Evolutionary conservation across 257 asterid genomes (phyloP).

Genomic region (Solanum chmielewskii): DNA sequence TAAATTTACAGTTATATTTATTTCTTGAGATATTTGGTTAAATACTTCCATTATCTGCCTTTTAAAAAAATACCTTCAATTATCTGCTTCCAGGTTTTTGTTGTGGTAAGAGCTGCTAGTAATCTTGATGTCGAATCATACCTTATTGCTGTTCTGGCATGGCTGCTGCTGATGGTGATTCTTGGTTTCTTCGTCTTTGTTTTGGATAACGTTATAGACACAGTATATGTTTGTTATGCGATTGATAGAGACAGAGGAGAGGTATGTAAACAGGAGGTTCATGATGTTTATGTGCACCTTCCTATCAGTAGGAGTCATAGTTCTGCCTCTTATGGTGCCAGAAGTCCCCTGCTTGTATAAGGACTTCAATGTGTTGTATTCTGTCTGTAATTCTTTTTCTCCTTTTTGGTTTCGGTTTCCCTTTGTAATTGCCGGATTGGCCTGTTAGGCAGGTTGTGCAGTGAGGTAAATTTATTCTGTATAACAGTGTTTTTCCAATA

Average conservation of each 20-base stretch:
- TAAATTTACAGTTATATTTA: neutral
- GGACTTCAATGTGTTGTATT: conserved; percentile 15
- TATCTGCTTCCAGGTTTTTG: conserved; percentile 47
- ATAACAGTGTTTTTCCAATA: conserved; percentile 13
- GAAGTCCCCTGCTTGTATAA: conserved; percentile 53
- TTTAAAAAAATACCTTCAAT: neutral
- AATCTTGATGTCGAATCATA: conserved; percentile 70
- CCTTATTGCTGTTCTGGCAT: conserved; percentile 58
- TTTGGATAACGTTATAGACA: conserved; percentile 69
- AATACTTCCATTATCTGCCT: neutral
- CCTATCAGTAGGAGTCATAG: conserved; percentile 84
- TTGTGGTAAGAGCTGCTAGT: conserved; percentile 35
- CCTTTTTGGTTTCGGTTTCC: conserved; percentile 12
- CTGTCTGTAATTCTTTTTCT: conserved; percentile 24
- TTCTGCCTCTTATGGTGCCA: conserved; percentile 44
- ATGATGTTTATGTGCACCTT: conserved; percentile 84
- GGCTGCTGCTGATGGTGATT: conserved; percentile 59
- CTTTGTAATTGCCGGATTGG: conserved; percentile 3
- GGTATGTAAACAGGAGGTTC: conserved; percentile 75
- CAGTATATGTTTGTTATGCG: conserved; percentile 85
- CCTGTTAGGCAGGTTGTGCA: conserved; percentile 17
- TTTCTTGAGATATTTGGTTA: neutral
- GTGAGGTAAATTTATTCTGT: conserved; percentile 18
- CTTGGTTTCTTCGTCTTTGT: conserved; percentile 69
- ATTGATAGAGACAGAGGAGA: conserved; percentile 85